Percentiles rank a stretch among this genome's conserved stretches.
Evolutionary conservation across 2,329 filamentous ascomycete species (phyloP).

Genomic region (Cytospora piceae): DNA sequence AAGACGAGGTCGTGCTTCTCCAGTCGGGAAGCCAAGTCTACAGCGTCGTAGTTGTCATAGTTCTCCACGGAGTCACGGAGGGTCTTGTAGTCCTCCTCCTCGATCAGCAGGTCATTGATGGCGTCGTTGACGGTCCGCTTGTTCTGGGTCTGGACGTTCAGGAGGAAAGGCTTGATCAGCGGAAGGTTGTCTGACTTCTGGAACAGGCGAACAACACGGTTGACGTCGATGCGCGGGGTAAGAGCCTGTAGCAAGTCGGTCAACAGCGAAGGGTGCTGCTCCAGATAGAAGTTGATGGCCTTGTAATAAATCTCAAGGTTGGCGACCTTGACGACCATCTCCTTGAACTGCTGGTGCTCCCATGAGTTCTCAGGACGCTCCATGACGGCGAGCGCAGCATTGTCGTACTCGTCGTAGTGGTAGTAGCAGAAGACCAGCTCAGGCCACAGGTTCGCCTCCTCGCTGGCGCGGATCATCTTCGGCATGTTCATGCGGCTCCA

Average conservation of each 20-base stretch:
- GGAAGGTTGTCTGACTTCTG: conserved; percentile 98
- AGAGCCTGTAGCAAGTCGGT: conserved; percentile 94
- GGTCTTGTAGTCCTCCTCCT: conserved; percentile 99
- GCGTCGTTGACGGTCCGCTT: conserved; percentile 98
- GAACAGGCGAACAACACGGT: conserved; percentile 99
- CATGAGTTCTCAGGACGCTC: conserved; percentile 96
- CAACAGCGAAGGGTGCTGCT: conserved; percentile 92
- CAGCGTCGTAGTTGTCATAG: conserved; percentile 98
- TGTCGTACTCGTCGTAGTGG: conserved; percentile 98
- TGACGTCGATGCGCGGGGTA: conserved; percentile 94
- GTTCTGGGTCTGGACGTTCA: conserved; percentile 95
- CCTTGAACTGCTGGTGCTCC: conserved; percentile 99
- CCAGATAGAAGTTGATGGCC: conserved; percentile 93
- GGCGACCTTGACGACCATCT: conserved; percentile 95
- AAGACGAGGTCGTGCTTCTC: conserved; percentile 99
- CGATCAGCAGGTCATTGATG: conserved; percentile 95
- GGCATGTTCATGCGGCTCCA: conserved; percentile 98
- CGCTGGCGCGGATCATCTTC: conserved; percentile 91
- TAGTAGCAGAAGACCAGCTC: conserved; percentile 98
- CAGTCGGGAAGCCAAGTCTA: conserved; percentile 86
- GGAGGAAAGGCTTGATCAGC: conserved; percentile 96
- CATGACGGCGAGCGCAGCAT: conserved; percentile 96
- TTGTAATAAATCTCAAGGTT: conserved; percentile 99
- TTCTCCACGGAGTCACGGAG: conserved; percentile 96
- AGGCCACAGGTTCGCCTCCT: conserved; percentile 95